A percentile compares a stretch with the other conserved stretches of the same genome.
These are phyloP conservation scores for Rhypophila decipiens DNA, from an alignment of 495 filamentous ascomycete species.

Conservation along the genomic window DNA sequence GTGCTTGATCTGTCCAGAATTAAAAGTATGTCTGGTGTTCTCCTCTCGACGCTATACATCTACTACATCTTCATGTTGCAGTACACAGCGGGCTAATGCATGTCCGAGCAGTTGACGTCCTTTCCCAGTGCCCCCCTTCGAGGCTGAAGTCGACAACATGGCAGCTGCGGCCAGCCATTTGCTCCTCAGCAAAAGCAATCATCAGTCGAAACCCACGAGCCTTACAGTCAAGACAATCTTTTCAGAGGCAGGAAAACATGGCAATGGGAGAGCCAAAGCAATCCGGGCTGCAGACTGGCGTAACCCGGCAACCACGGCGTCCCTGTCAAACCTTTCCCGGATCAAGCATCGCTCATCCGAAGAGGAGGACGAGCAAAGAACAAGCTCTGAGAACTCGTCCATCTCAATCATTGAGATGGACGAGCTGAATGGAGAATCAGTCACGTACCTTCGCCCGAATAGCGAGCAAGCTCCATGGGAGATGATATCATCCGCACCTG, in stretches of 20 bases:
- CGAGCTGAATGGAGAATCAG: background rate
- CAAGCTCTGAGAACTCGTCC: conserved; percentile 1
- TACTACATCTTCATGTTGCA: too few species aligned
- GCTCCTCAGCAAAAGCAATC: background rate
- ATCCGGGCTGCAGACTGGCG: conserved; percentile 25
- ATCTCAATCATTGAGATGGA: conserved; percentile 7
- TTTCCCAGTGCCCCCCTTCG: background rate
- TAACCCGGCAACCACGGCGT: conserved; percentile 8
- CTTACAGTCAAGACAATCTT: conserved; percentile 12
- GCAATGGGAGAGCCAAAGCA: conserved; percentile 13
- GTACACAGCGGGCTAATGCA: too few species aligned
- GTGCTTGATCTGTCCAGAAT: too few species aligned
- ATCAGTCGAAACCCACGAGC: conserved; percentile 6
- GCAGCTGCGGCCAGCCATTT: conserved; percentile 3
- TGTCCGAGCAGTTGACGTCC: too few species aligned
- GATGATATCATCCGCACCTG: conserved; percentile 15
- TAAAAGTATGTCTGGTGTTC: too few species aligned
- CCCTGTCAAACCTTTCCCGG: conserved; percentile 5
- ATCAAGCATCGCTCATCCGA: background rate
- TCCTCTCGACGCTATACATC: too few species aligned
- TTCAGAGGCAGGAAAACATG: conserved; percentile 4
- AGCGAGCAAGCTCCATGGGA: conserved; percentile 15
- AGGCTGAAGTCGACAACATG: conserved; percentile 7
- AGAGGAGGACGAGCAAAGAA: conserved; percentile 2
- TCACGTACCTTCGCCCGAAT: conserved; percentile 5